These are phyloP conservation scores for Ogataea philodendri DNA, from an alignment of 805 yeast genomes.

Conservation along the genomic window DNA sequence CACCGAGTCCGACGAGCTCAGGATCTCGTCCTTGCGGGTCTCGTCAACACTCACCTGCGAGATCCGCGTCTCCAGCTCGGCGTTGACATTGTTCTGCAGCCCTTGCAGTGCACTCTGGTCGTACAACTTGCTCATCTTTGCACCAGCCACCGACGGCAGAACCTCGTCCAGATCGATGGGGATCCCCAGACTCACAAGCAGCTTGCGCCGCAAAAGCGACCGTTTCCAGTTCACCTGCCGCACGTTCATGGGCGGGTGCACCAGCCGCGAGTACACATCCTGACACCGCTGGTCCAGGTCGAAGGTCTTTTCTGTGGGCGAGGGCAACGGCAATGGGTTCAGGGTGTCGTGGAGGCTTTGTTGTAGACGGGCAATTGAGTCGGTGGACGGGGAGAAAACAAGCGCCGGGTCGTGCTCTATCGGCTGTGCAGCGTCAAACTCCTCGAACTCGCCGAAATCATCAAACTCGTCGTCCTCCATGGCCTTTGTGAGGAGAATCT, in stretches of 20 bases:
- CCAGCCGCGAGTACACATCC: slow-evolving; percentile 25
- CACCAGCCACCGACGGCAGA: slow-evolving; percentile 18
- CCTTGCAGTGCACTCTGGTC: slow-evolving; percentile 13
- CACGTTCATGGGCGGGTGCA: slow-evolving; percentile 41
- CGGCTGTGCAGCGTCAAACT: slow-evolving; percentile 11
- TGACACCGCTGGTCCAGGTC: slow-evolving; percentile 26
- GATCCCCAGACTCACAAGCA: slow-evolving; percentile 64
- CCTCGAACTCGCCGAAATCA: slow-evolving; percentile 24
- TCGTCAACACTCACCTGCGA: slow-evolving; percentile 33
- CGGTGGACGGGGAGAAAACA: slow-evolving; percentile 1
- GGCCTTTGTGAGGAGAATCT: too few relatives aligned
- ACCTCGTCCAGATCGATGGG: slow-evolving; percentile 70
- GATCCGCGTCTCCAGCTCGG: slow-evolving; percentile 10
- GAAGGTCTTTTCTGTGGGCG: slow-evolving; percentile 3
- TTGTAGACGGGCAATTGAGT: background rate
- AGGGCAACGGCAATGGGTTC: background rate
- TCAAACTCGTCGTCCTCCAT: slow-evolving; percentile 18
- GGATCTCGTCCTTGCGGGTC: slow-evolving; percentile 31
- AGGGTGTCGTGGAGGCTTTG: slow-evolving; percentile 1
- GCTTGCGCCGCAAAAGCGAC: slow-evolving; percentile 60
- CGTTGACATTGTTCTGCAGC: slow-evolving; percentile 5
- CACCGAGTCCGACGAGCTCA: slow-evolving; percentile 22
- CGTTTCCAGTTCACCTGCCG: slow-evolving; percentile 68
- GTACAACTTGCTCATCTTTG: slow-evolving; percentile 12
- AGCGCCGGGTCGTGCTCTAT: background rate